Evolutionary conservation across 345 rosid genomes (phyloP), one percentile per base, ranked within the genome.

Genomic region (Gossypium rotundifolium): DNA sequence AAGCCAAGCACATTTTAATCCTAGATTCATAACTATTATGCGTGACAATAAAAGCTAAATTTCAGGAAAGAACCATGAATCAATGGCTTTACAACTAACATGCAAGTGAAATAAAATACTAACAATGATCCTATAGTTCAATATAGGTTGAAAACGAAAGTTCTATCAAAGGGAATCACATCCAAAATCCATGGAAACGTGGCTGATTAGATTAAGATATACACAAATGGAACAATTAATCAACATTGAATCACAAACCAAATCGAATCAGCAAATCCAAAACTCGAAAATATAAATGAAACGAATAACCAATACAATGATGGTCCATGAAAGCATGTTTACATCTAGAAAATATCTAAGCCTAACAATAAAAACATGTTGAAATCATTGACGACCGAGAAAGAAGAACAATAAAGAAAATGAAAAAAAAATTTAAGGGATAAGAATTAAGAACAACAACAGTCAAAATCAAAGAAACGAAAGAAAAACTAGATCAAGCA

Each of bases 401-500:
- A 33, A 33, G 40, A 7, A 33, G 1, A 33, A 33, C 40, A 33
- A 33, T 33, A 5, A 4, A 33, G 7, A 33, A 33, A 33, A 33
- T 33, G 40, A 33, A 33, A 33, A 33, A 27, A 33, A 33, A 33
- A 33, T 55, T 27, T 6, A 45, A 60, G 0, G n/a, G 10, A 17
- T 14, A 7, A 25, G 4, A 38, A 46, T 23, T 42, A 60, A 44
- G 14, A 33, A 22, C 27, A 4, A 73, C 2, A 25, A 60, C 51
- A 74, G 45, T 53, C 44, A 54, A 64, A 74, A 48, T 40, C 52
- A 54, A 18, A 57, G 51, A 74, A 65, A 55, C 10, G 13, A 58
- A 14, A 33, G 40, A 5, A 33, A 33, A 33, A 33, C 40, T 33
- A 33, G 40, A 33, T 5, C 40, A 33, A 33, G 40, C 40, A 33